Evolutionary conservation across 2,329 filamentous ascomycete genomes (phyloP).

Genomic region (Reticulascus tulasneorum): DNA sequence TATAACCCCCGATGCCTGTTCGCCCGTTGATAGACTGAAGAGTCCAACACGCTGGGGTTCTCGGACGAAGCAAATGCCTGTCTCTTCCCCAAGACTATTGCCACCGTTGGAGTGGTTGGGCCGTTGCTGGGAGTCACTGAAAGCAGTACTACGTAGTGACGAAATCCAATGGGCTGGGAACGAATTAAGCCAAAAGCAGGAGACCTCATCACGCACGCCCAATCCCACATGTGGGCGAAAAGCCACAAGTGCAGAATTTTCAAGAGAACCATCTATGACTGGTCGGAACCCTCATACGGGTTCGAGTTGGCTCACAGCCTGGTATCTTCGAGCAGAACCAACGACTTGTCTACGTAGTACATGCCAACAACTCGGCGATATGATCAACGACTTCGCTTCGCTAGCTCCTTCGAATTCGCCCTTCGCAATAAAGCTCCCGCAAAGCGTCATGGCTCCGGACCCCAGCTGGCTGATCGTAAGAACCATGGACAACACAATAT

Average conservation of each 20-base stretch:
- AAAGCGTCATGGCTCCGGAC: constrained; percentile 8
- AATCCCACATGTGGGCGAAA: constrained; percentile 4
- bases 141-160: constrained; percentile 8
- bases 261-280: too few species aligned
- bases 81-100: constrained; percentile 10
- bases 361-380: constrained; percentile 9
- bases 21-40: too few species aligned
- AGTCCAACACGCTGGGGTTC: too few species aligned
- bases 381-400: constrained; percentile 4
- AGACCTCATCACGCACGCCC: constrained; percentile 5
- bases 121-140: constrained; percentile 10
- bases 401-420: constrained; percentile 4
- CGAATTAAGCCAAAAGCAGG: constrained; percentile 13
- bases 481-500: constrained; percentile 12
- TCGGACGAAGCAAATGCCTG: constrained; percentile 14
- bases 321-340: constrained; percentile 1
- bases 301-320: constrained; percentile 1
- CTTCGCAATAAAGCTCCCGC: constrained; percentile 2
- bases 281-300: too few species aligned
- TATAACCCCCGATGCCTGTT: too few species aligned
- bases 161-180: constrained; percentile 13
- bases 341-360: neutral
- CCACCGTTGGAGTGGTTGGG: constrained; percentile 14
- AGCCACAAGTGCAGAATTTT: constrained; percentile 6
- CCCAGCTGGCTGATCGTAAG: too few species aligned